phyloP scores from a whole-genome alignment of 768 basidiomycete species.

The Gloeophyllum trabeum region DNA sequence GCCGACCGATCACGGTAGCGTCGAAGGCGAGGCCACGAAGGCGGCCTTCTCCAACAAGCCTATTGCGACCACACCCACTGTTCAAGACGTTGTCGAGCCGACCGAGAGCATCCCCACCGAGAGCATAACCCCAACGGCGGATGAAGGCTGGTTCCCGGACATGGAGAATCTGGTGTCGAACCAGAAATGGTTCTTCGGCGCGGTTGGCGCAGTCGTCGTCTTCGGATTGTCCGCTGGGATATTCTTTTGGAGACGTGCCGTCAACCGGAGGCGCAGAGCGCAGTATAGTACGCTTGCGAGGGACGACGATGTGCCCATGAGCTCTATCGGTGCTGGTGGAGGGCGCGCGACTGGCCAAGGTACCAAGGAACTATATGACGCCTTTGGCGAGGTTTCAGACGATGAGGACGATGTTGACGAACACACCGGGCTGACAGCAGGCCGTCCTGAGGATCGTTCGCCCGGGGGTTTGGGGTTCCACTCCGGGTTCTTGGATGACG shows the following conservation, averaged over 20 bases:
- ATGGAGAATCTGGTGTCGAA: conserved; percentile 62
- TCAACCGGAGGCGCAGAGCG: conserved; percentile 24
- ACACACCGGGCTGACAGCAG: conserved; percentile 43
- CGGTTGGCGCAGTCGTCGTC: conserved; percentile 65
- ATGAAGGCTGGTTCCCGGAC: conserved; percentile 79
- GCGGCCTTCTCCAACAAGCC: conserved; percentile 40
- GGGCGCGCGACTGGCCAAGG: conserved; percentile 25
- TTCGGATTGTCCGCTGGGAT: conserved; percentile 59
- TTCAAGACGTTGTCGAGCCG: neutral
- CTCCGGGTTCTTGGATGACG: conserved; percentile 77
- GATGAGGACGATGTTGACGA: conserved; percentile 75
- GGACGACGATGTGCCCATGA: conserved; percentile 73
- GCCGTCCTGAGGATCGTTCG: conserved; percentile 21
- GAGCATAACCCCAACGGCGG: conserved; percentile 46
- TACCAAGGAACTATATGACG: conserved; percentile 91
- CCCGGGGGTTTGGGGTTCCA: conserved; percentile 47
- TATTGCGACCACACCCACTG: neutral
- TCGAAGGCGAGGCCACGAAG: conserved; percentile 69
- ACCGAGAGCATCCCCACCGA: conserved; percentile 13
- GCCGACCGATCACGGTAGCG: conserved; percentile 75
- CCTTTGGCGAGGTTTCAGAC: conserved; percentile 85
- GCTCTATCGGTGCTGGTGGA: conserved; percentile 37
- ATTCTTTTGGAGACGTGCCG: conserved; percentile 74
- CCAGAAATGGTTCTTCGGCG: conserved; percentile 86
- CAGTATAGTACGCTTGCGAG: conserved; percentile 51